Percentiles rank a stretch among this genome's conserved stretches.
phyloP scores from a whole-genome alignment of 176 grass and related monocot species.

The Avena atlantica region DNA sequence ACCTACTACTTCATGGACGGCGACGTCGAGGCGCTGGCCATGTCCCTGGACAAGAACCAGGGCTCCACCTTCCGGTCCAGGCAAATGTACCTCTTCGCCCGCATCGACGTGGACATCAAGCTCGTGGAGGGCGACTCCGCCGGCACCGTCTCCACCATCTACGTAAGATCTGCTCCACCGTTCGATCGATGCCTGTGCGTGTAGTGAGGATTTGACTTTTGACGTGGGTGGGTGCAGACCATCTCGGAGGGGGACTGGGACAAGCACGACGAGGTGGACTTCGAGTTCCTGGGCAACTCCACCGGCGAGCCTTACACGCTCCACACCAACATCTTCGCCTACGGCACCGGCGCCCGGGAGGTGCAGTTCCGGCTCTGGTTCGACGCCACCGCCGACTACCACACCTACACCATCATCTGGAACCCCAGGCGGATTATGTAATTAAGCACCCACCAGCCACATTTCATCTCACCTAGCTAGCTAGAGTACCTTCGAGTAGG shows the following conservation, averaged over 20 bases:
- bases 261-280: slow-evolving; percentile 75
- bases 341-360: slow-evolving; percentile 63
- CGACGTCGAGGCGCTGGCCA: slow-evolving; percentile 31
- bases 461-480: background rate
- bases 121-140: slow-evolving; percentile 75
- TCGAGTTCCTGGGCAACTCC: slow-evolving; percentile 77
- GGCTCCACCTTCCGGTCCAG: slow-evolving; percentile 62
- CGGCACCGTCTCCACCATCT: slow-evolving; percentile 68
- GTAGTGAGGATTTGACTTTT: slow-evolving; percentile 33
- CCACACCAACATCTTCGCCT: slow-evolving; percentile 79
- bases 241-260: slow-evolving; percentile 54
- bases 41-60: slow-evolving; percentile 40
- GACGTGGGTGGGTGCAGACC: slow-evolving; percentile 43
- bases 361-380: slow-evolving; percentile 77
- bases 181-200: too few species aligned
- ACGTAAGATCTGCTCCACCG: slow-evolving; percentile 50
- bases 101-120: slow-evolving; percentile 67
- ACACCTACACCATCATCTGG: slow-evolving; percentile 86
- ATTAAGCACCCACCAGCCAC: background rate
- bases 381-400: slow-evolving; percentile 65
- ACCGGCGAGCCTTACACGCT: slow-evolving; percentile 67
- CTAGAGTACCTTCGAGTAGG: too few species aligned
- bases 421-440: slow-evolving; percentile 74
- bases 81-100: slow-evolving; percentile 50
- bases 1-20: slow-evolving; percentile 58